Evolutionary conservation across 2,329 filamentous ascomycete species (phyloP), one percentile per base, ranked within the genome.

Genomic region (Herpotrichia juniperi): DNA sequence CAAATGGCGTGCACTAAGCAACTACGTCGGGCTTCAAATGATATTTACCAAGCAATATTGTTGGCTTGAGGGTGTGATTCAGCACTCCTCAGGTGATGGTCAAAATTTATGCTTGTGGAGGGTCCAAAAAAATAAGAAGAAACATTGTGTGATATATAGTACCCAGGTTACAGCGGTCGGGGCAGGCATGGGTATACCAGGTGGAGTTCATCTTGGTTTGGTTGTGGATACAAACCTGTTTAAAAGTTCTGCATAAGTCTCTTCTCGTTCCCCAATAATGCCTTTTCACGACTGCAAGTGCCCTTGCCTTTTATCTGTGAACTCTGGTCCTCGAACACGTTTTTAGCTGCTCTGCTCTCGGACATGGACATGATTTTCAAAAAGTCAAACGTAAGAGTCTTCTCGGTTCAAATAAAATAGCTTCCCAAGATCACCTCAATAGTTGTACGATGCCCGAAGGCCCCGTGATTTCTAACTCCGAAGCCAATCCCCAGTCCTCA

Each of bases 1-100:
- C 59, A 14, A 72, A 72, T 49, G 66, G 68, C 9, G 57, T 54
- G 1, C 56, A 67, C 34, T 70, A 57, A 50, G 46, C n/a, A 4
- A 24, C n/a, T n/a, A n/a, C n/a, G n/a, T n/a, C n/a, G n/a, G n/a
- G n/a, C n/a, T n/a, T n/a, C n/a, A n/a, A n/a, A n/a, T n/a, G n/a
- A n/a, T n/a, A n/a, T n/a, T n/a, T n/a, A n/a, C n/a, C n/a, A n/a
- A n/a, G n/a, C n/a, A n/a, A n/a, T n/a, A n/a, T n/a, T n/a, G n/a
- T n/a, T n/a, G n/a, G n/a, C n/a, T n/a, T n/a, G n/a, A n/a, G n/a
- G n/a, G n/a, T n/a, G n/a, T n/a, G n/a, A n/a, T n/a, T n/a, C n/a
- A n/a, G n/a, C n/a, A n/a, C n/a, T 40, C 6, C 8, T 19, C 21
- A 7, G 11, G 12, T 37, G 34, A 17, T 19, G 21, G 16, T 9